phyloP scores from a whole-genome alignment of 495 filamentous ascomycete species.

The Aspergillus ostianus region DNA sequence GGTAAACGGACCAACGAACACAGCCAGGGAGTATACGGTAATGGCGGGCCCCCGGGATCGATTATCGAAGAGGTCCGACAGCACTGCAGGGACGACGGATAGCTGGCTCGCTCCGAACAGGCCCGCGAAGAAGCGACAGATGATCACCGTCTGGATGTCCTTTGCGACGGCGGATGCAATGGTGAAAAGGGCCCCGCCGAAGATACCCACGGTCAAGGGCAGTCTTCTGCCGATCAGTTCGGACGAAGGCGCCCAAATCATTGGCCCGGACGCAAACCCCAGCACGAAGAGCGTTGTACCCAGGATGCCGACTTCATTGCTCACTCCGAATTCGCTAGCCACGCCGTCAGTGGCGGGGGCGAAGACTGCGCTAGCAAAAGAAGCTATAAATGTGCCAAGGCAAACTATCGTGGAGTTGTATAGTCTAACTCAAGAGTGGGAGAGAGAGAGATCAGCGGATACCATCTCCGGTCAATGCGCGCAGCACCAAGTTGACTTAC shows the following conservation, averaged over 20 bases:
- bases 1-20: slow-evolving; percentile 47
- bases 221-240: slow-evolving; percentile 69
- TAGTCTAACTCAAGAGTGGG: slow-evolving; percentile 14
- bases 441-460: background rate
- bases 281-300: slow-evolving; percentile 56
- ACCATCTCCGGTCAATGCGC: background rate
- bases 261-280: slow-evolving; percentile 52
- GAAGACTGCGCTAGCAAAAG: slow-evolving; percentile 55
- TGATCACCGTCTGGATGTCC: slow-evolving; percentile 54
- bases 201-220: slow-evolving; percentile 51
- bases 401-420: slow-evolving; percentile 38
- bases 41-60: slow-evolving; percentile 47
- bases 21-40: slow-evolving; percentile 47
- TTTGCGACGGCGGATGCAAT: slow-evolving; percentile 56
- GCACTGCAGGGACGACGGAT: slow-evolving; percentile 47
- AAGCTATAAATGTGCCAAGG: slow-evolving; percentile 49
- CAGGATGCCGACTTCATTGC: slow-evolving; percentile 47
- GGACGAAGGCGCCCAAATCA: slow-evolving; percentile 66
- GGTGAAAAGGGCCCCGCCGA: slow-evolving; percentile 54
- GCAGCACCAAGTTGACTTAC: slow-evolving; percentile 26
- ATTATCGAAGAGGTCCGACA: slow-evolving; percentile 52
- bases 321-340: slow-evolving; percentile 46
- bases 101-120: slow-evolving; percentile 50
- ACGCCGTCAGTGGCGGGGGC: slow-evolving; percentile 45
- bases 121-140: slow-evolving; percentile 52